Percentiles rank a stretch among this genome's conserved stretches.
These are phyloP conservation scores for Penicillium fuscoglaucum DNA, from an alignment of 2,329 filamentous ascomycete genomes.

Conservation along the genomic window DNA sequence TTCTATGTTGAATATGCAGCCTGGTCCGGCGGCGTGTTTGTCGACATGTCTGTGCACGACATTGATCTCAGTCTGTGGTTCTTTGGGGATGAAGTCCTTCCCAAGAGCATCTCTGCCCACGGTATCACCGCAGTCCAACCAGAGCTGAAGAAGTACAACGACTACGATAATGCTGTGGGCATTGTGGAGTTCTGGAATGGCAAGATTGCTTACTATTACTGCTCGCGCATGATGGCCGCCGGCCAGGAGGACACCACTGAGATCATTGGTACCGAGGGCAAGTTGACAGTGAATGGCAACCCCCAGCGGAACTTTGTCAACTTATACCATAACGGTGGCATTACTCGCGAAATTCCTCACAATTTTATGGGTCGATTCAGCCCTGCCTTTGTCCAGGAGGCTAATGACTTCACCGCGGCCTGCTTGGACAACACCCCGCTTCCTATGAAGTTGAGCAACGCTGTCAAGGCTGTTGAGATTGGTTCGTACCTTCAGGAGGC, in stretches of 20 bases:
- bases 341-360: slow-evolving; percentile 60
- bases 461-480: slow-evolving; percentile 60
- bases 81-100: no score
- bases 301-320: slow-evolving; percentile 57
- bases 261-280: slow-evolving; percentile 66
- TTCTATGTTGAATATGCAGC: no score
- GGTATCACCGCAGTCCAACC: no score
- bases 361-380: slow-evolving; percentile 65
- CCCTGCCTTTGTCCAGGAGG: slow-evolving; percentile 63
- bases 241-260: slow-evolving; percentile 47
- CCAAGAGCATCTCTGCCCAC: no score
- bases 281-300: slow-evolving; percentile 61
- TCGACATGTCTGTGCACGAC: no score
- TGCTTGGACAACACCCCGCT: slow-evolving; percentile 58
- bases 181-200: slow-evolving; percentile 65
- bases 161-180: slow-evolving; percentile 61
- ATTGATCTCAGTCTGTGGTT: no score
- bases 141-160: no score
- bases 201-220: slow-evolving; percentile 64
- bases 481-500: slow-evolving; percentile 58
- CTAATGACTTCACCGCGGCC: slow-evolving; percentile 62
- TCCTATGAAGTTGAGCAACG: slow-evolving; percentile 58
- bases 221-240: no score
- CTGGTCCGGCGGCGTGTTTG: no score
- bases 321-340: slow-evolving; percentile 54